These are phyloP conservation scores for Apodospora peruviana DNA, from an alignment of 495 filamentous ascomycete species.

Conservation along the genomic window DNA sequence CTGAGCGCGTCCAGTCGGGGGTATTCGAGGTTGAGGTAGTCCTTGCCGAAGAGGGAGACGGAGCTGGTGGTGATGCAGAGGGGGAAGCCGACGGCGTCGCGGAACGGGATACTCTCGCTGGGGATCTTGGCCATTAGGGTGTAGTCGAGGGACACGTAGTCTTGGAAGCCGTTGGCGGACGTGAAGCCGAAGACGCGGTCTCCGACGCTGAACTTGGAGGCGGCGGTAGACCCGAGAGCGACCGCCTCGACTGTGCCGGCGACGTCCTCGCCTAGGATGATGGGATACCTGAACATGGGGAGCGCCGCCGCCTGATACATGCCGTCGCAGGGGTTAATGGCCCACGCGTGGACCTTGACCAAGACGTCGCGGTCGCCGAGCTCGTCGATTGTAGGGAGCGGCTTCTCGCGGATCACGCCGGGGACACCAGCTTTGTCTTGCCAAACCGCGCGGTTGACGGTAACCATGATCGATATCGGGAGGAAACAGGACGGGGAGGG, in stretches of 20 bases:
- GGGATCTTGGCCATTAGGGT: background rate
- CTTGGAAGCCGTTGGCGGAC: conserved; percentile 1
- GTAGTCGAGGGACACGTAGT: background rate
- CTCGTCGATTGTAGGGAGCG: conserved; percentile 3
- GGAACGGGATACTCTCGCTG: background rate
- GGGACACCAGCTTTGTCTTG: conserved; percentile 19
- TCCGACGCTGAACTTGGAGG: background rate
- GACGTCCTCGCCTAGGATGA: background rate
- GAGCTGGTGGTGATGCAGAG: background rate
- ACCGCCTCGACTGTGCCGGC: background rate
- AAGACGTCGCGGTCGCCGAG: conserved; percentile 18
- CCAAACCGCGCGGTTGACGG: conserved; percentile 19
- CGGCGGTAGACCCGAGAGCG: background rate
- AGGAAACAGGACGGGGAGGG: too few species aligned
- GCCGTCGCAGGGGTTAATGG: conserved; percentile 29
- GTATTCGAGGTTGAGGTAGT: conserved; percentile 25
- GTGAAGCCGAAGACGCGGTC: conserved; percentile 1
- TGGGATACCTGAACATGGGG: background rate
- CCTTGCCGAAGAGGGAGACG: conserved; percentile 30
- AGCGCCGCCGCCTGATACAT: conserved; percentile 24
- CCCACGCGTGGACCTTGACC: conserved; percentile 26
- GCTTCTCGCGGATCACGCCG: conserved; percentile 16
- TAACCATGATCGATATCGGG: conserved; percentile 13
- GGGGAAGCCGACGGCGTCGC: background rate
- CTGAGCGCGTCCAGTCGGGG: conserved; percentile 15